These are phyloP conservation scores for Salix dunnii DNA, from an alignment of 345 rosid genomes.

Conservation along the genomic window DNA sequence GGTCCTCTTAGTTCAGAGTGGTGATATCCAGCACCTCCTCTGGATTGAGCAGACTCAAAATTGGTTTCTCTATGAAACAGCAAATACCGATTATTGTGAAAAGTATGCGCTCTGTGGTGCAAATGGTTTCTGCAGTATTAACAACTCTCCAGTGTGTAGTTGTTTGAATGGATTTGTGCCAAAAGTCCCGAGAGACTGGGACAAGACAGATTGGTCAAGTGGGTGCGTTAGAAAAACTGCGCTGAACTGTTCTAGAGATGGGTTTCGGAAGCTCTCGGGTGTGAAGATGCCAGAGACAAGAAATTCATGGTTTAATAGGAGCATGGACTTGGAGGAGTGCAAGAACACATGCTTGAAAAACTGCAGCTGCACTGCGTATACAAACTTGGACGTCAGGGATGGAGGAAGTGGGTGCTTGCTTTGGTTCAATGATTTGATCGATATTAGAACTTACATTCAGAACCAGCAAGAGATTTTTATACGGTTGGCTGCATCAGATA, in stretches of 20 bases:
- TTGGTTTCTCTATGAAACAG: background rate
- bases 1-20: background rate
- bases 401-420: background rate
- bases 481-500: too few species aligned
- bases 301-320: too few species aligned
- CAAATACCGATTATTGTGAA: too few species aligned
- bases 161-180: slow-evolving; percentile 1
- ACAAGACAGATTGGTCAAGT: background rate
- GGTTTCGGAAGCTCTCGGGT: slow-evolving; percentile 15
- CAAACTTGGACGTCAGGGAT: background rate
- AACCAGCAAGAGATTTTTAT: background rate
- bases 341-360: too few species aligned
- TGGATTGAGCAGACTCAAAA: background rate
- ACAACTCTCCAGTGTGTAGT: too few species aligned
- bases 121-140: too few species aligned
- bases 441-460: background rate
- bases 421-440: slow-evolving; percentile 1
- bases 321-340: too few species aligned
- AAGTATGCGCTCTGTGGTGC: too few species aligned
- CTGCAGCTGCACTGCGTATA: too few species aligned
- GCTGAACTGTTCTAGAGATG: background rate
- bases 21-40: background rate
- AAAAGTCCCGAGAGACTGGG: background rate
- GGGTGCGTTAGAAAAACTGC: background rate
- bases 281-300: slow-evolving; percentile 8